Evolutionary conservation across 2,329 filamentous ascomycete genomes (phyloP), one percentile per base, ranked within the genome.

Genomic region (Penicillium decumbens): DNA sequence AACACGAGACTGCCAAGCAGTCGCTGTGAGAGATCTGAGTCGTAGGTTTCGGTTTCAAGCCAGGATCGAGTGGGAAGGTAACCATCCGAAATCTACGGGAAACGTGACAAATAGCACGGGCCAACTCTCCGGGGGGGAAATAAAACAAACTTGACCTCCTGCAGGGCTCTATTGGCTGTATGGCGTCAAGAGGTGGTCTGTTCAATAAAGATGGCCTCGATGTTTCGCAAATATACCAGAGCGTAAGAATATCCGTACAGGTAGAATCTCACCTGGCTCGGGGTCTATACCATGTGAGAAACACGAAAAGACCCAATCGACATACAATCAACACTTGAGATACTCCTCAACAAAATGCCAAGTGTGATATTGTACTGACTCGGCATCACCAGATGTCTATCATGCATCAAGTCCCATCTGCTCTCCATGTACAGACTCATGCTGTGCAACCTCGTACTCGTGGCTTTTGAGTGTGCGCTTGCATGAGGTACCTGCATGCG

Each of bases 401-500:
- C 5, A 18, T 43, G 29, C 41, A 15, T 44, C 28, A 23, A 13
- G 24, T 37, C 30, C 32, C n/a, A 41, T 1, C 27, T 35, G 45
- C 13, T 43, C 13, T 10, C 25, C 7, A 18, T 29, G 29, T 23
- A 39, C 35, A 47, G 23, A 27, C 40, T 20, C 32, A 49, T 49
- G 49, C 12, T 40, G 52, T 58, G 47, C 49, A 38, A 52, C 49
- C 49, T 56, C 45, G 30, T 57, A 43, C 49, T 56, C 45, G 30
- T 57, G 45, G 53, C 27, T 30, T 15, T 43, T 27, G 6, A 42
- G 18, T 30, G 37, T 32, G 47, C 53, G 49, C 45, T 49, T 55
- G 41, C 40, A 45, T 43, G 33, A 30, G 24, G 52, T 60, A 60
- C 58, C 52, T 59, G 56, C 57, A 46, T 57, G 25, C 40, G 41